These are phyloP conservation scores for Penicillium rolfsii DNA, from an alignment of 2,329 filamentous ascomycete species.

Conservation along the genomic window DNA sequence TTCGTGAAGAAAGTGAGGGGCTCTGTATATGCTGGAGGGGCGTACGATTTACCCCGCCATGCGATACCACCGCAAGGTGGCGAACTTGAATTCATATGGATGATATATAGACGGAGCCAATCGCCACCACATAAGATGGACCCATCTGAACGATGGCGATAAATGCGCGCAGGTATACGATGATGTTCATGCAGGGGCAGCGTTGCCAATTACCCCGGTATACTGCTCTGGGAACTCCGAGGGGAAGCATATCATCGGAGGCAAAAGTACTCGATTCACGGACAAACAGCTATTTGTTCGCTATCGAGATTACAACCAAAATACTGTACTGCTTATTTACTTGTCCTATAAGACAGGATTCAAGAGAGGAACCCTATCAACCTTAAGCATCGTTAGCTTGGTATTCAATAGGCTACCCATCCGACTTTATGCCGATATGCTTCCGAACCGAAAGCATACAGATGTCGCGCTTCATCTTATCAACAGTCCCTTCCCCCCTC, in stretches of 20 bases:
- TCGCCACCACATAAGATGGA: background rate
- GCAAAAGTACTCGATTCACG: background rate
- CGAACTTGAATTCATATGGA: background rate
- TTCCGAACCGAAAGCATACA: background rate
- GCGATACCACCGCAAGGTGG: background rate
- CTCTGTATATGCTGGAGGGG: background rate
- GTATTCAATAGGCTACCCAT: background rate
- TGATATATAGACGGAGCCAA: background rate
- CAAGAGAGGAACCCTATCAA: background rate
- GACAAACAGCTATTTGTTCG: background rate
- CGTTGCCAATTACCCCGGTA: slow-evolving; percentile 7
- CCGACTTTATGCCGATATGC: background rate
- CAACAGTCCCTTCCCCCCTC: background rate
- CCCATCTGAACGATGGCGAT: background rate
- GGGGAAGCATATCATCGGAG: background rate
- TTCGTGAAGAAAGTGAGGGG: background rate
- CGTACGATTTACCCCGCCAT: background rate
- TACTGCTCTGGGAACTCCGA: background rate
- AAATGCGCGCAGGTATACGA: background rate
- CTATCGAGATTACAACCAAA: background rate
- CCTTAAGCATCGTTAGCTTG: background rate
- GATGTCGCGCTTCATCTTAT: background rate
- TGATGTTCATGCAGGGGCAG: slow-evolving; percentile 18
- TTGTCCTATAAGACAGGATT: background rate
- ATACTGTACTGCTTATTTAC: background rate